Base-by-base conservation (phyloP, 306 rosid species). In the Quercus cerris region DNA sequence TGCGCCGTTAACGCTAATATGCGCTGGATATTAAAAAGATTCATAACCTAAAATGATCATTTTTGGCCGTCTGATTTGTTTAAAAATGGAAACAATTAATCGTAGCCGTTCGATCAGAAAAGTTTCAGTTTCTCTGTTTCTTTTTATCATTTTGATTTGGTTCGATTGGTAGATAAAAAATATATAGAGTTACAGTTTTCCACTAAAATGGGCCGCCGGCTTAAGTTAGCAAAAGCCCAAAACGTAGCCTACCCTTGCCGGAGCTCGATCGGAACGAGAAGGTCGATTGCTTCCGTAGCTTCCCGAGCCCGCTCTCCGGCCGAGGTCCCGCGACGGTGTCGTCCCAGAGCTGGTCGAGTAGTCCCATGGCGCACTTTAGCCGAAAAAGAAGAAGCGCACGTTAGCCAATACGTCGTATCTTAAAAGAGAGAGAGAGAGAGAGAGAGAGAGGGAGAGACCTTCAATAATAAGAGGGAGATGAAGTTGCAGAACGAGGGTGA, bases 291-390 rank as follows among this genome's bases (percentile, higher is more conserved):
- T 90, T 95, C 14, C 99, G 91, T 30, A 95, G 97, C 85, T 90
- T 95, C 54, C 97, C 93, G 11, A 93, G 98, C 38, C 97, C 99
- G 73, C 72, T 77, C 3, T 95, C 99, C 77, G 98, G 99, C 57
- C 33, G 79, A 27, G 99, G 99, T 0, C 99, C 99, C 61, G 98
- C 99, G 2, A 95, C 87, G 78, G 99, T 95, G 78, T 93, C 98
- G 63, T 95, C 99, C 99, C 99, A 95, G 54, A 95, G 91, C 80
- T 95, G 97, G 75, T 95, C 99, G 11, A 95, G 97, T 14, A 95
- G 84, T 61, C 96, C 88, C 99, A 95, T 95, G 70, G 17, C 20
- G 46, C 31, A 19, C 7, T 17, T 10, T 28, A 31, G 70, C 46
- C 15, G 46, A 52, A 33, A 51, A 1, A 64, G 27, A 44, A n/a